These are phyloP conservation scores for Balamuthia mandrillaris DNA, from an alignment of 208 protist species.

Conservation along the genomic window DNA sequence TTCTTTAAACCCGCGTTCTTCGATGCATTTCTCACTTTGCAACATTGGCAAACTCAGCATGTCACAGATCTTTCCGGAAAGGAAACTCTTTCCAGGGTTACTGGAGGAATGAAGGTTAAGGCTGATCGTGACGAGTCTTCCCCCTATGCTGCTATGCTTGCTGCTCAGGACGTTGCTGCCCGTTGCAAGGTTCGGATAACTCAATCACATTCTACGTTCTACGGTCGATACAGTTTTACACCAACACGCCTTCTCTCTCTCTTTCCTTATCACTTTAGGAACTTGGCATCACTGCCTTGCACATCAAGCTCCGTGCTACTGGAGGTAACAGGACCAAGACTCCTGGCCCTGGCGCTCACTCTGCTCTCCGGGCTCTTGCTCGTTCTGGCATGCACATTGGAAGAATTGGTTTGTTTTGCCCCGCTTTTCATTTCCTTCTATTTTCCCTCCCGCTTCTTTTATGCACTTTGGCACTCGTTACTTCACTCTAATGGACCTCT, in stretches of 20 bases:
- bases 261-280: too few relatives aligned
- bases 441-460: too few relatives aligned
- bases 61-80: constrained; percentile 98
- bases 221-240: too few relatives aligned
- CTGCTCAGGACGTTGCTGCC: constrained; percentile 97
- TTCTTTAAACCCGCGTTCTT: not conserved
- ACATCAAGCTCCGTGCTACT: constrained; percentile 99
- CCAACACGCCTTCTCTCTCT: too few relatives aligned
- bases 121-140: constrained; percentile 99
- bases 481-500: too few relatives aligned
- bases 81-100: constrained; percentile 97
- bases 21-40: not conserved
- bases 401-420: constrained; percentile 82
- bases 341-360: constrained; percentile 97
- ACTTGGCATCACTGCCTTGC: constrained; percentile 97
- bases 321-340: constrained; percentile 97
- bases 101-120: constrained; percentile 99
- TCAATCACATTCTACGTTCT: too few relatives aligned
- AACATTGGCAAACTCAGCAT: too few relatives aligned
- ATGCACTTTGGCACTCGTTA: too few relatives aligned
- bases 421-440: not conserved
- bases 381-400: constrained; percentile 99
- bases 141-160: constrained; percentile 99
- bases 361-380: constrained; percentile 98
- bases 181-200: too few relatives aligned